phyloP scores from a whole-genome alignment of 768 basidiomycete genomes.

The Collybiopsis confluens region DNA sequence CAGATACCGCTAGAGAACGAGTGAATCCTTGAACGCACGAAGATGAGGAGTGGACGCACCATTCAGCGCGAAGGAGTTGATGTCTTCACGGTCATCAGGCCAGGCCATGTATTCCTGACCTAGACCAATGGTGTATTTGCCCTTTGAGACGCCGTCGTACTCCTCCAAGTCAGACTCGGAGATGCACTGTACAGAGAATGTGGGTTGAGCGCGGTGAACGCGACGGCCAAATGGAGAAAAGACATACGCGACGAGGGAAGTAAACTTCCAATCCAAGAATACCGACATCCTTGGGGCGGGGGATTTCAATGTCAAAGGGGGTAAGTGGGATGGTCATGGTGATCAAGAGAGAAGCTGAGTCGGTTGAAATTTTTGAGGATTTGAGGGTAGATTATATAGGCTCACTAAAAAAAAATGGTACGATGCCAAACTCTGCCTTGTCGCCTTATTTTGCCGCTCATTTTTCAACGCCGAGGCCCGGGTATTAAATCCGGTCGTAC shows the following conservation, averaged over 20 bases:
- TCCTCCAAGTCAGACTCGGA: conserved; percentile 92
- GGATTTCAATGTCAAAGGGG: conserved; percentile 30
- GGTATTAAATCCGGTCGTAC: too few relatives aligned
- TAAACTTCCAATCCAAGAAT: conserved; percentile 92
- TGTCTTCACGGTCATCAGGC: conserved; percentile 97
- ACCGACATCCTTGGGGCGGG: conserved; percentile 89
- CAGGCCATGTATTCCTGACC: conserved; percentile 99
- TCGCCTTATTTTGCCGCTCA: background rate
- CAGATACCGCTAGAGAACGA: conserved; percentile 64
- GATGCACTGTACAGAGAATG: conserved; percentile 77
- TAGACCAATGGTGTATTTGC: conserved; percentile 98
- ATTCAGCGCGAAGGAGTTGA: conserved; percentile 95
- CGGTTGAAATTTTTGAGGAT: background rate
- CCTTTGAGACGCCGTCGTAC: conserved; percentile 90
- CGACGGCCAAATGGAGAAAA: background rate
- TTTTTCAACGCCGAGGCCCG: too few relatives aligned
- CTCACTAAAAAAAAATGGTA: conserved; percentile 14
- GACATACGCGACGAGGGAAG: conserved; percentile 83
- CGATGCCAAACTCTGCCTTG: conserved; percentile 7
- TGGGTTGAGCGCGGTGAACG: conserved; percentile 7
- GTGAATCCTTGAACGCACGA: background rate
- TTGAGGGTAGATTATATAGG: conserved; percentile 15
- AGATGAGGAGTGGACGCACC: conserved; percentile 43
- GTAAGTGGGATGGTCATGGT: conserved; percentile 27
- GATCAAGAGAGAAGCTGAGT: background rate